Conservation (phyloP, 225 moss, liverwort and hornwort genomes). For the Climacium dendroides region DNA sequence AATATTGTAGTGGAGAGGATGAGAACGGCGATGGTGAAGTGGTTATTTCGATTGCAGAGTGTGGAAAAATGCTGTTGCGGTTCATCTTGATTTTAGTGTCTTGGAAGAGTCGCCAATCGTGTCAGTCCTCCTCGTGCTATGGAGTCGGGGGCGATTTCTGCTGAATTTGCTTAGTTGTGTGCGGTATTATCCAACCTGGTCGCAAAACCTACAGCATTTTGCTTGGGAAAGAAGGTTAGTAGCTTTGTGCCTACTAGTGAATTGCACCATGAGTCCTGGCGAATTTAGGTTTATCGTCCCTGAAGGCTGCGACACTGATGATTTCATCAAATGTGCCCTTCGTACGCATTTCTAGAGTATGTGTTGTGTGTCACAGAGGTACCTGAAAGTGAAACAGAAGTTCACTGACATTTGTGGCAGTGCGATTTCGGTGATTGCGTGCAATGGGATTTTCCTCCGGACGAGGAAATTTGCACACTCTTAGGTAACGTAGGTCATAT, state of each 20-base stretch:
- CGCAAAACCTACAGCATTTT: neutral
- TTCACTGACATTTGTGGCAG: neutral
- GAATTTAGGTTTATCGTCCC: neutral
- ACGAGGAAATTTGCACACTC: neutral
- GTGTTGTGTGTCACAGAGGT: neutral
- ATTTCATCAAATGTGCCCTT: neutral
- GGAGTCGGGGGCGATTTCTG: neutral
- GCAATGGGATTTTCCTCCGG: neutral
- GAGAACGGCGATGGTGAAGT: neutral
- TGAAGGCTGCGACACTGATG: neutral
- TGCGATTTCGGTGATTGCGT: neutral
- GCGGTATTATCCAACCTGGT: neutral
- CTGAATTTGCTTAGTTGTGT: neutral
- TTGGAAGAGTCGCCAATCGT: neutral
- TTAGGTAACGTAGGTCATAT: neutral
- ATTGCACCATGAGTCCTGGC: neutral
- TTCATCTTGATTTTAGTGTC: neutral
- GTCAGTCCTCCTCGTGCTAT: neutral
- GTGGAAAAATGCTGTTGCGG: neutral
- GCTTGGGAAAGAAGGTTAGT: neutral
- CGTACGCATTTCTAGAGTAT: neutral
- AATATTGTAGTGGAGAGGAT: neutral
- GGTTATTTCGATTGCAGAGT: neutral
- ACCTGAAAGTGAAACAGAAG: neutral
- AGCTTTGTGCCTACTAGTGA: neutral